phyloP scores from a whole-genome alignment of 257 asterid genomes.

The Solanum bulbocastanum region DNA sequence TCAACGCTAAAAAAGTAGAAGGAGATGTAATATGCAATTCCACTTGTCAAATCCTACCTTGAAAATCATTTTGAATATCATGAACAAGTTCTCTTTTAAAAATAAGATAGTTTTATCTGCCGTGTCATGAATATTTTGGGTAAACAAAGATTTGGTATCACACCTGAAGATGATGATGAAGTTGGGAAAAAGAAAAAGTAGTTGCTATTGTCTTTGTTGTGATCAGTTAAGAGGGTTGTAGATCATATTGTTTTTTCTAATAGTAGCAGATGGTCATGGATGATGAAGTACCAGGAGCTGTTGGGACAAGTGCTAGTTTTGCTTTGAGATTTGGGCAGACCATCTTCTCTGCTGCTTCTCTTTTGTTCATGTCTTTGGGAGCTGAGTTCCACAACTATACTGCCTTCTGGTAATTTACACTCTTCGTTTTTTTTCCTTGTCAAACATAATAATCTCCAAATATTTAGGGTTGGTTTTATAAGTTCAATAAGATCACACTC shows the following conservation, averaged over 20 bases:
- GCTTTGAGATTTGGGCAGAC: constrained; percentile 57
- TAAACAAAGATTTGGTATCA: no score
- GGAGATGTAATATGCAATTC: neutral
- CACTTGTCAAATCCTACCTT: neutral
- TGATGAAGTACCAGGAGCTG: constrained; percentile 41
- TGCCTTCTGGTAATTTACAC: constrained; percentile 49
- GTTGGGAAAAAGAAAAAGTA: no score
- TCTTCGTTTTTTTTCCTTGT: neutral
- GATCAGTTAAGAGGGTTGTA: no score
- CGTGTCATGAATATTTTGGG: no score
- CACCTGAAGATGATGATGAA: no score
- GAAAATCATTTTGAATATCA: neutral
- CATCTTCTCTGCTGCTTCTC: constrained; percentile 47
- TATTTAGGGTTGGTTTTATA: neutral
- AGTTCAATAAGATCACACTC: neutral
- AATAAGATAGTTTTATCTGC: no score
- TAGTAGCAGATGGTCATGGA: constrained; percentile 16
- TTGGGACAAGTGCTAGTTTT: constrained; percentile 55
- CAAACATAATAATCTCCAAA: no score
- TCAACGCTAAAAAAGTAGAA: neutral
- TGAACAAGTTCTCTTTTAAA: neutral
- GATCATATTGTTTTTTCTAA: no score
- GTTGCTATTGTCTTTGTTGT: no score
- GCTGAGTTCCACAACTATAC: constrained; percentile 69
- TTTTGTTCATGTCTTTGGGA: constrained; percentile 61